These are phyloP conservation scores for Quercus phellos DNA, from an alignment of 331 rosid species.

Conservation along the genomic window DNA sequence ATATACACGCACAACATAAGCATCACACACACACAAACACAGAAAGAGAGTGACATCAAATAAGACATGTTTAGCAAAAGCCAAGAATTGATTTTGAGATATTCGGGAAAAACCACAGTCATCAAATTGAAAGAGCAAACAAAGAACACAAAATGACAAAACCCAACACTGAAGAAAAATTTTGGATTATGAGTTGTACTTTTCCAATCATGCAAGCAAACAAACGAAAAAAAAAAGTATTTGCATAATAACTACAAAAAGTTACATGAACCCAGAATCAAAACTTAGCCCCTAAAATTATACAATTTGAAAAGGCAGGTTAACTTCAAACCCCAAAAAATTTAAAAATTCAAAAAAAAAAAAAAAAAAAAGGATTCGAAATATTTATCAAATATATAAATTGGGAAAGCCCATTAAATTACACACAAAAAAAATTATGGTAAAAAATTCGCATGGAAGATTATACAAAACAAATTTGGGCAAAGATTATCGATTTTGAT, in stretches of 20 bases:
- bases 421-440: not conserved
- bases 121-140: slow-evolving; percentile 22
- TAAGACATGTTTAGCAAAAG: slow-evolving; percentile 16
- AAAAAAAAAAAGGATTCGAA: not conserved
- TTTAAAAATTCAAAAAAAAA: not conserved
- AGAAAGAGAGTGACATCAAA: slow-evolving; percentile 15
- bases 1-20: slow-evolving; percentile 8
- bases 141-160: slow-evolving; percentile 33
- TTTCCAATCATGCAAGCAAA: slow-evolving; percentile 33
- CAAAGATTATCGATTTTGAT: slow-evolving; percentile 9
- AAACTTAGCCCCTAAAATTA: not conserved
- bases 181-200: slow-evolving; percentile 20
- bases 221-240: slow-evolving; percentile 3
- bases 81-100: not conserved
- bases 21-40: not conserved
- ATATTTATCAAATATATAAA: not conserved
- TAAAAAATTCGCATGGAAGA: not conserved
- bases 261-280: not conserved
- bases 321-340: slow-evolving; percentile 2
- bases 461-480: not conserved
- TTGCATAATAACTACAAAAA: not conserved
- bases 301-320: not conserved
- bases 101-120: slow-evolving; percentile 13
- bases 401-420: not conserved
- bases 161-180: not conserved